Evolutionary conservation across 352 stramenopile species (phyloP).

Genomic region (Phytophthora brassicae): DNA sequence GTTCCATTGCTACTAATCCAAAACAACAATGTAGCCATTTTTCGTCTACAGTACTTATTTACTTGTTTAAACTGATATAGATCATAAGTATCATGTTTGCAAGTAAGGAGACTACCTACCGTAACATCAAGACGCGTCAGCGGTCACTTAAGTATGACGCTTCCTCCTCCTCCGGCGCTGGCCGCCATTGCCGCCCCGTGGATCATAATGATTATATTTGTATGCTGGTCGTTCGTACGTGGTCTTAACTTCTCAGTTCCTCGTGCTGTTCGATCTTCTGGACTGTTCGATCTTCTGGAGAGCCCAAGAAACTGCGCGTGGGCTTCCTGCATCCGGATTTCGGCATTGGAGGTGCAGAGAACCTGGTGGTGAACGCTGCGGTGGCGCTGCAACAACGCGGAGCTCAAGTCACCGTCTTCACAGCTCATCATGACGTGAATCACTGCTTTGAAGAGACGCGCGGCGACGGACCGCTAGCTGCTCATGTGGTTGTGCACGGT

Average conservation of each 20-base stretch:
- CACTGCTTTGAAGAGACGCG: slow-evolving; percentile 96
- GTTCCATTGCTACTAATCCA: slow-evolving; percentile 72
- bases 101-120: slow-evolving; percentile 5
- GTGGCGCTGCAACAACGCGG: slow-evolving; percentile 85
- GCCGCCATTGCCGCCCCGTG: slow-evolving; percentile 16
- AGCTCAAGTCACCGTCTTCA: slow-evolving; percentile 92
- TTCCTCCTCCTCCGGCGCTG: slow-evolving; percentile 16
- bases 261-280: slow-evolving; percentile 7
- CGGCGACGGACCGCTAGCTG: slow-evolving; percentile 70
- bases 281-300: slow-evolving; percentile 4
- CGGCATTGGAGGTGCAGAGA: slow-evolving; percentile 96
- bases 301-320: slow-evolving; percentile 51
- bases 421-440: slow-evolving; percentile 92
- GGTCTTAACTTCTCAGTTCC: slow-evolving; percentile 30
- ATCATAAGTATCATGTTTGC: slow-evolving; percentile 6
- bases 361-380: slow-evolving; percentile 92
- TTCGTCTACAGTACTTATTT: slow-evolving; percentile 11
- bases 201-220: slow-evolving; percentile 25
- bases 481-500: slow-evolving; percentile 88
- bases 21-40: slow-evolving; percentile 1
- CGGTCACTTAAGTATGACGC: slow-evolving; percentile 16
- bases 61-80: slow-evolving; percentile 17
- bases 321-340: slow-evolving; percentile 99
- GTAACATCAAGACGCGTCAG: slow-evolving; percentile 13
- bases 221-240: slow-evolving; percentile 29